A percentile compares a stretch with the other conserved stretches of the same genome.
These are phyloP conservation scores for Lentinula sp. DNA, from an alignment of 768 basidiomycete genomes.

Conservation along the genomic window DNA sequence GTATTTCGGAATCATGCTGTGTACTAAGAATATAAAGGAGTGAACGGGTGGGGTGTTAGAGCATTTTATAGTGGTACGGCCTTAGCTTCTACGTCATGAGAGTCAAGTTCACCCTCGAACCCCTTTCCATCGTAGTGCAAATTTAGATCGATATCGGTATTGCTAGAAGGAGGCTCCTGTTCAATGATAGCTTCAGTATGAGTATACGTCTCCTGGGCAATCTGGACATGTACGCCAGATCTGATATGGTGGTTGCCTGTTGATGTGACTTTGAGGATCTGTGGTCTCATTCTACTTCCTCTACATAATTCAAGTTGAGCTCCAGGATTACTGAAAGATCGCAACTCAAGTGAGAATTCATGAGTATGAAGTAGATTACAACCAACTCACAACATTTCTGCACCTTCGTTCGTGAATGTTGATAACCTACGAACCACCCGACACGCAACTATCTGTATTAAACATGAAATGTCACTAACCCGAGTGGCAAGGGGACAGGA, in stretches of 20 bases:
- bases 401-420: slow-evolving; percentile 44
- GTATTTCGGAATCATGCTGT: too few relatives aligned
- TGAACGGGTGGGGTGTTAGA: neutral
- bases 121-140: neutral
- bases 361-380: too few relatives aligned
- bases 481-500: neutral
- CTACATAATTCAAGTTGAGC: slow-evolving; percentile 29
- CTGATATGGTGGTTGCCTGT: slow-evolving; percentile 32
- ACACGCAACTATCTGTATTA: slow-evolving; percentile 50
- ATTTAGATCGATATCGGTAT: neutral
- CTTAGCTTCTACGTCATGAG: slow-evolving; percentile 1
- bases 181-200: slow-evolving; percentile 6
- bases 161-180: neutral
- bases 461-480: slow-evolving; percentile 1
- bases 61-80: neutral
- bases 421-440: slow-evolving; percentile 59
- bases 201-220: slow-evolving; percentile 9
- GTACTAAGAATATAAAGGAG: neutral
- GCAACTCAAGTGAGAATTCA: slow-evolving; percentile 2
- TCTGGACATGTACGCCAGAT: slow-evolving; percentile 53
- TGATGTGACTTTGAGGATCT: slow-evolving; percentile 6
- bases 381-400: slow-evolving; percentile 48
- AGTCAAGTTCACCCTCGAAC: neutral
- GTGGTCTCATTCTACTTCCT: slow-evolving; percentile 11
- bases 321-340: slow-evolving; percentile 11